A percentile compares a stretch with the other conserved stretches of the same genome.
Conservation (phyloP, 1,284 basidiomycete species). For the Boletus sp. region DNA sequence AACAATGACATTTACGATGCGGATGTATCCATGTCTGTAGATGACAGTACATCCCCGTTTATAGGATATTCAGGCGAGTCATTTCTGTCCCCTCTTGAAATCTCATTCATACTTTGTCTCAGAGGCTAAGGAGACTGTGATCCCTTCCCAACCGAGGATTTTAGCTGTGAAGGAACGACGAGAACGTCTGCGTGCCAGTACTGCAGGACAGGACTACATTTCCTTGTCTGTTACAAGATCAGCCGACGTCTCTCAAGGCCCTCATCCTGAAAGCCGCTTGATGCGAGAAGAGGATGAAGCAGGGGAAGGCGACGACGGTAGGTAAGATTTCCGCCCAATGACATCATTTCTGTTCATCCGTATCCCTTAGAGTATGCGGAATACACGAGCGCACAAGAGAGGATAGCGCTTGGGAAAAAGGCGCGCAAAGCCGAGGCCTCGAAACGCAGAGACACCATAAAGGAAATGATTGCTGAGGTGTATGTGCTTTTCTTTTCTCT, state of each 20-base stretch:
- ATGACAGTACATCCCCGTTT: conserved; percentile 36
- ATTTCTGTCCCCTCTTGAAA: neutral
- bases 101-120: conserved; percentile 3
- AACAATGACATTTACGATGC: conserved; percentile 43
- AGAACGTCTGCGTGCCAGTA: conserved; percentile 51
- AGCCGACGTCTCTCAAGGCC: conserved; percentile 55
- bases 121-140: conserved; percentile 41
- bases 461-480: conserved; percentile 85
- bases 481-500: conserved; percentile 39
- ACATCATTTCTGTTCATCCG: conserved; percentile 11
- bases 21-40: conserved; percentile 52
- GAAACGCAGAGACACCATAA: conserved; percentile 71
- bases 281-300: conserved; percentile 90
- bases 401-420: conserved; percentile 84
- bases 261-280: conserved; percentile 87
- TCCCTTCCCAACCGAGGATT: conserved; percentile 77
- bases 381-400: conserved; percentile 84
- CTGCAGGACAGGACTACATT: conserved; percentile 73
- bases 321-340: conserved; percentile 23
- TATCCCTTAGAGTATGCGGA: conserved; percentile 71
- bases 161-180: conserved; percentile 76
- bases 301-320: conserved; percentile 91
- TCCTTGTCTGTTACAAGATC: conserved; percentile 69
- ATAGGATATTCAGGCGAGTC: conserved; percentile 40
- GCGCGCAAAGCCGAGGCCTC: conserved; percentile 72